Evolutionary conservation across 1,284 basidiomycete genomes (phyloP).

Genomic region (Cystobasidium slooffiae): DNA sequence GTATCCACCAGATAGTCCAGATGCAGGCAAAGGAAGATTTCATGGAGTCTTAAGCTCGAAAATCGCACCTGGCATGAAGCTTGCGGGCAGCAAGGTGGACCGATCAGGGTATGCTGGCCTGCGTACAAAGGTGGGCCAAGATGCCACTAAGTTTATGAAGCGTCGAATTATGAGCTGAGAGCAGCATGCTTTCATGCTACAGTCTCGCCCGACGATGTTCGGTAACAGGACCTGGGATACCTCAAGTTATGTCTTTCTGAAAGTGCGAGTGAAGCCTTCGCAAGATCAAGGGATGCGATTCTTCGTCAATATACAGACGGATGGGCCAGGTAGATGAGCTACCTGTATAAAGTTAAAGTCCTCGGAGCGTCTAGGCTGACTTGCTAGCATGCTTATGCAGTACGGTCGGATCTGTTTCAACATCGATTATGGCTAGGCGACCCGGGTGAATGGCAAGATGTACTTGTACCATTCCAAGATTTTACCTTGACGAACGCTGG

Average conservation of each 20-base stretch:
- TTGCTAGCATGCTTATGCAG: conserved; percentile 46
- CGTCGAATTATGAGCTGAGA: neutral
- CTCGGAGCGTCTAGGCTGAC: neutral
- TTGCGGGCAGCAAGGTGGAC: conserved; percentile 56
- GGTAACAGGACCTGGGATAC: conserved; percentile 80
- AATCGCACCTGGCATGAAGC: conserved; percentile 66
- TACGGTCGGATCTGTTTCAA: conserved; percentile 82
- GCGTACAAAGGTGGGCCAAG: conserved; percentile 67
- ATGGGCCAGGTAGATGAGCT: conserved; percentile 60
- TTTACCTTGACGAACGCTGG: conserved; percentile 85
- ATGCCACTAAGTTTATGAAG: neutral
- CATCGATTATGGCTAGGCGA: conserved; percentile 77
- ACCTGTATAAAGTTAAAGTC: neutral
- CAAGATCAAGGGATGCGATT: conserved; percentile 65
- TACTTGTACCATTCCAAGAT: conserved; percentile 77
- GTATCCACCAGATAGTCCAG: conserved; percentile 22
- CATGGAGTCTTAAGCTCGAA: conserved; percentile 73
- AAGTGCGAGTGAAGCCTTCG: conserved; percentile 73
- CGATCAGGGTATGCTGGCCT: conserved; percentile 82
- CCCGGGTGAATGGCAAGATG: conserved; percentile 79
- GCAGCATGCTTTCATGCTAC: neutral
- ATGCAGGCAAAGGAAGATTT: conserved; percentile 61
- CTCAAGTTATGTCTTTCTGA: conserved; percentile 74
- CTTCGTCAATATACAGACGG: conserved; percentile 87
- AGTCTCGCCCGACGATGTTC: conserved; percentile 68